Base-by-base conservation (phyloP, 805 yeast genomes). In the Hanseniaspora thailandica region DNA sequence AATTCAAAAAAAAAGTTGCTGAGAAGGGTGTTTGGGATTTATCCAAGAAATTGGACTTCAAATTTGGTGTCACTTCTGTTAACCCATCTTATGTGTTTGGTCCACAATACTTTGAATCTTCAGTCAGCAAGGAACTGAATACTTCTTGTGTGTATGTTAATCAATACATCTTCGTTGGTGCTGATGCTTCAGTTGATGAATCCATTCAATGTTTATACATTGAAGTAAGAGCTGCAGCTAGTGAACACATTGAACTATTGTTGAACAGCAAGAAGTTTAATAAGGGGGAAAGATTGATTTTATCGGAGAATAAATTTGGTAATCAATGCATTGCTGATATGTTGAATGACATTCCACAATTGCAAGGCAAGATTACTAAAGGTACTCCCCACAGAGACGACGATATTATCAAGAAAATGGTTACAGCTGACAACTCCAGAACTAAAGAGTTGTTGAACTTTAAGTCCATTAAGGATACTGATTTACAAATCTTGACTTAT, bases 221-320 rank as follows among this genome's bases (percentile, higher is more conserved):
- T 36, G 84, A 80, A 62, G 81, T 77, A 10, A 68, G 81, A 57
- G 82, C 78, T 58, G 78, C 74, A 30, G 80, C 81, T 9, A 57
- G 56, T 45, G 76, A 78, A 6, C 83, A 78, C 59, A 60, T 74
- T 17, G 53, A 62, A 17, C 26, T 6, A 33, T 49, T 22, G 6
- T 53, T 9, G 31, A 34, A 5, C 19, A 52, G 23, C 36, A 38
- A 31, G 59, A 58, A 35, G 61, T 57, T 60, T 47, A 63, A 31
- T 53, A 49, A 53, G 23, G 62, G 62, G 12, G 45, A 66, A 48
- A 62, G 70, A 52, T 59, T 66, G 20, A 4, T 56, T 35, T 30
- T 54, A n/a, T 5, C 35, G 23, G 35, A 23, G 19, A 45, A 10
- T 2, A 47, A 35, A 41, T 41, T 53, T 28, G 45, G 39, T 19